Conservation (phyloP, 2,329 filamentous ascomycete species). For the Colletotrichum godetiae region DNA sequence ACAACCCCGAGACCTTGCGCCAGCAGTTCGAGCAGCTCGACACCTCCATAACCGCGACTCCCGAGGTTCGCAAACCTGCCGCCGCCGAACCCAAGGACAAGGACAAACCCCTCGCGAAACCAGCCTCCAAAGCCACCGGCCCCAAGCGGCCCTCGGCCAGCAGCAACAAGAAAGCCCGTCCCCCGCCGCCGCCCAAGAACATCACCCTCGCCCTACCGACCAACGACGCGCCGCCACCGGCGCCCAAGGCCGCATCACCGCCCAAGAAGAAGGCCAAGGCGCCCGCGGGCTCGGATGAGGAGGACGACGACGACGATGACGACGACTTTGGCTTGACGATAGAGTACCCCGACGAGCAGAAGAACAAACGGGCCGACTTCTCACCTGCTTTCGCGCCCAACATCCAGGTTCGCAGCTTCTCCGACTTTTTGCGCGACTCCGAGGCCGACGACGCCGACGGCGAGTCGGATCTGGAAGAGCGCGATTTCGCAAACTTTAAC, state of each 20-base stretch:
- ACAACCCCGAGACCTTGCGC: conserved; percentile 71
- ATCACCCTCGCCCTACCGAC: conserved; percentile 53
- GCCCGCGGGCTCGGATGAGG: conserved; percentile 58
- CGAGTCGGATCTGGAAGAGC: conserved; percentile 59
- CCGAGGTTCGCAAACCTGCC: conserved; percentile 41
- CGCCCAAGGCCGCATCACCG: conserved; percentile 25
- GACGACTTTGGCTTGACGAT: conserved; percentile 68
- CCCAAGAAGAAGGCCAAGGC: conserved; percentile 45
- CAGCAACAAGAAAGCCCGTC: conserved; percentile 38
- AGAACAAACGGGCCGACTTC: conserved; percentile 53
- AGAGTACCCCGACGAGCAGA: conserved; percentile 65
- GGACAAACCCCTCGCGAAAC: conserved; percentile 38
- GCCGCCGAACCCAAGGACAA: neutral
- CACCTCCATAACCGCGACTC: conserved; percentile 40
- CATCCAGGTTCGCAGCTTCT: conserved; percentile 58
- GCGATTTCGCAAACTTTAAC: conserved; percentile 55
- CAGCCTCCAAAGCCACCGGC: conserved; percentile 33
- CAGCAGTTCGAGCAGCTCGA: conserved; percentile 76
- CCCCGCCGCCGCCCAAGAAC: conserved; percentile 47
- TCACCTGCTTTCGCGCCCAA: conserved; percentile 57
- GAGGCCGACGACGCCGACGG: conserved; percentile 60
- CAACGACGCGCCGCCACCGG: conserved; percentile 36
- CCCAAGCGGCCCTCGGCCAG: conserved; percentile 41
- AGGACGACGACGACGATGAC: conserved; percentile 66
- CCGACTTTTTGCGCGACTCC: conserved; percentile 62